Evolutionary conservation across 345 rosid genomes (phyloP), one percentile per base, ranked within the genome.

Genomic region (Jatropha curcas): DNA sequence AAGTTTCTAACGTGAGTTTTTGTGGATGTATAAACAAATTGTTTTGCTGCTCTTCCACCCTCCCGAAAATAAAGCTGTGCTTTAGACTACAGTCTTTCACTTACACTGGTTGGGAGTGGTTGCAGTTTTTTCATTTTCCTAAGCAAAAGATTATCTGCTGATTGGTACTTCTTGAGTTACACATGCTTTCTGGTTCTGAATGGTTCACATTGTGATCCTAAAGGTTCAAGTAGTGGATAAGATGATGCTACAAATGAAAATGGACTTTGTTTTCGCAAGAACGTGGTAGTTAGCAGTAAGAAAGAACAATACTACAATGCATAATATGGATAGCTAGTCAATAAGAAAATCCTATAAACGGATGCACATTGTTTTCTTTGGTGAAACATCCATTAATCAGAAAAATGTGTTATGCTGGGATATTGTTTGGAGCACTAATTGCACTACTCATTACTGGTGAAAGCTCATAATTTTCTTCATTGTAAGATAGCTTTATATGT

Each of bases 1-100:
- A 79, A 84, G 77, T 71, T 67, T 76, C 78, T 50, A 55, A 70
- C 30, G 71, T 79, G 71, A 71, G 72, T 81, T 79, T 73, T 13
- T 53, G 65, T 73, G 61, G 45, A 13, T 60, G 61, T 59, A 58
- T 67, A 4, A 68, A 51, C 28, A 64, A 50, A 39, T 53, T 52
- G 11, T 51, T 57, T 14, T 62, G 43, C 22, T 3, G 7, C 45
- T 33, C 39, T 20, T 31, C 52, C 41, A 19, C 24, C 37, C 30
- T 17, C 17, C 53, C 24, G 28, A 28, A 11, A 41, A 12, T 41
- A 7, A 45, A 4, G 16, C 41, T 30, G 22, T 62, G n/a, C 19
- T 28, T 13, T 5, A 28, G 41, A 56, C 3, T 25, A 16, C 22
- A 70, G 25, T 17, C 61, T 14, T 20, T 37, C 5, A 3, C 6